Evolutionary conservation across 176 grass and related monocot species (phyloP), one percentile per base, ranked within the genome.

Genomic region (Tillandsia fasciculata): DNA sequence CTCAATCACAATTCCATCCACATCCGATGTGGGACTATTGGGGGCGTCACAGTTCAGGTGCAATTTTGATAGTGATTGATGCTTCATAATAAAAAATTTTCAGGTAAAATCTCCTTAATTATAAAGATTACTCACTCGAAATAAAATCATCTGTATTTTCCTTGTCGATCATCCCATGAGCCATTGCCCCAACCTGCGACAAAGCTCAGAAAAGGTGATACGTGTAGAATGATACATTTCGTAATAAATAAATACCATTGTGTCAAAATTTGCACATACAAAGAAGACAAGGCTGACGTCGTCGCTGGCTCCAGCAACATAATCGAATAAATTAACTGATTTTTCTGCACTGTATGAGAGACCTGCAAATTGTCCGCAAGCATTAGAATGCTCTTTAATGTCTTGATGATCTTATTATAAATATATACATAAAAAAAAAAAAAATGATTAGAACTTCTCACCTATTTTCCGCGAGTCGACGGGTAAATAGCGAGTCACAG

Each of bases 101-200:
- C 33, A 42, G 33, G 1, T 42, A 42, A 42, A 42, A 42, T 42
- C 33, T 42, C 33, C 6, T 42, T 42, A 42, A 42, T 42, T 42
- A 42, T 4, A 42, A 42, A 7, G 33, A 74, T 10, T 64, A 79
- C 88, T 87, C 83, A 97, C 94, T 97, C 65, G 91, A 88, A 78
- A 97, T 83, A 59, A 90, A 92, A 77, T 97, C 94, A 84, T 97
- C 89, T 68, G 81, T 68, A 50, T 85, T 81, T 74, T 92, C 89
- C 27, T 82, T 97, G 48, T 89, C 84, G 48, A 97, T 87, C 84
- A 85, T 84, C 74, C 93, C 93, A 68, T 92, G 93, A 29, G 93
- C 89, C 93, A 92, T 97, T 15, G 93, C 93, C 52, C 93, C 93
- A 66, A 97, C 93, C 93, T 97, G 71, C 72, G 82, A 68, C 23